Base-by-base conservation (phyloP, 169 alveolate species). In the Plasmodium yoelii region DNA sequence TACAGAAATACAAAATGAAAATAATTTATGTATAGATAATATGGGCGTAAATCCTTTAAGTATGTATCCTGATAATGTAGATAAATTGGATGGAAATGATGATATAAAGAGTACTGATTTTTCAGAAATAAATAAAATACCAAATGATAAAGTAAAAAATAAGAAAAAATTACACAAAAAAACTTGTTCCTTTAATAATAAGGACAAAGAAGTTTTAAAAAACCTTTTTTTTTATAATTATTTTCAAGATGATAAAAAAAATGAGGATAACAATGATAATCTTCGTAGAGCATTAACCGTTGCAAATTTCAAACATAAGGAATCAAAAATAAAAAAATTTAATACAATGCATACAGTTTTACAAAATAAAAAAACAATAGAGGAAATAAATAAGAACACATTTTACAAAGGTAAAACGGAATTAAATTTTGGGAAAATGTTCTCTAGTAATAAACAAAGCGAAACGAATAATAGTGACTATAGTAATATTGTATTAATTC, bases 141-240 rank as follows among this genome's bases (percentile, higher is more conserved):
- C 42, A 34, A 34, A 34, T 34, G 42, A 34, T 34, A 4, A 34
- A 34, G 42, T 2, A 34, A 34, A 34, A 26, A 60, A 55, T 5
- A 24, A 60, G 28, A 74, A 60, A 8, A 10, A 49, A 9, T 12
- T 77, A 2, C 53, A 28, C 18, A 77, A 28, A 12, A 63, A 15
- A 57, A 65, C 19, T 44, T 68, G 61, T 13, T 47, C 65, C 15
- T 56, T 64, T 13, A 49, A 57, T 68, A 53, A 77, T 42, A 39
- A 77, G 55, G 88, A 77, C 15, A 57, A 64, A 47, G 77, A 63
- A 77, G 19, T 63, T 7, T 22, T 68, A 47, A 77, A 64, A 57
- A 44, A 51, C 19, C 19, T 77, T 10, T 77, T 77, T 24, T 53
- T 77, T 10, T 28, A 64, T 56, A 51, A 77, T 56, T 65, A 65